A percentile compares a stretch with the other conserved stretches of the same genome.
Evolutionary conservation across 306 rosid species (phyloP).

Genomic region (Benincasa hispida): DNA sequence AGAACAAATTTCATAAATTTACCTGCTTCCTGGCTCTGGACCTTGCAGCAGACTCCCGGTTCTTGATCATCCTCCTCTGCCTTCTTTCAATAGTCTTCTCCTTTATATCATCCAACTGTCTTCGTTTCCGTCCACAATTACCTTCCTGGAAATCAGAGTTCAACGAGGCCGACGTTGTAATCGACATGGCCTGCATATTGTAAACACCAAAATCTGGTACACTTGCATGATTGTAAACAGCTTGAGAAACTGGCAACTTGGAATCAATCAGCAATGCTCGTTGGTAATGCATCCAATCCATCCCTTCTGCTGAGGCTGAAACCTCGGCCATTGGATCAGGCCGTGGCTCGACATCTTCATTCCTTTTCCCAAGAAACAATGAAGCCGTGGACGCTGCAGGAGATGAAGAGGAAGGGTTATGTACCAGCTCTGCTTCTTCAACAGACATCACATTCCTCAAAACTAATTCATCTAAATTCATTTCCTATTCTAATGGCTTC

Average conservation of each 20-base stretch:
- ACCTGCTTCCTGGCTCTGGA: conserved; percentile 65
- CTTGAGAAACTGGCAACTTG: conserved; percentile 5
- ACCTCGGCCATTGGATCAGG: neutral
- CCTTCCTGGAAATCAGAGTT: neutral
- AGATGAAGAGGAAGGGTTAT: neutral
- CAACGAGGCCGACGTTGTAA: neutral
- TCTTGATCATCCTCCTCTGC: conserved; percentile 56
- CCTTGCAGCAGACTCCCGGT: conserved; percentile 59
- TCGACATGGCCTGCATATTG: neutral
- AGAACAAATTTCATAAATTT: neutral
- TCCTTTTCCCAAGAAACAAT: neutral
- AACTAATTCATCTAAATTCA: neutral
- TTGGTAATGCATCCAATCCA: conserved; percentile 4
- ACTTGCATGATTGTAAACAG: neutral
- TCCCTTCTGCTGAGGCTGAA: neutral
- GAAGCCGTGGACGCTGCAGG: neutral
- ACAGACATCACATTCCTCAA: conserved; percentile 1
- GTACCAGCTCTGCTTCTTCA: neutral
- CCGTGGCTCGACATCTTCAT: neutral
- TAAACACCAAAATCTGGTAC: neutral
- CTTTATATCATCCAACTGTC: conserved; percentile 16
- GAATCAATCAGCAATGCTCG: neutral
- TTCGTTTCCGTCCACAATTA: conserved; percentile 10
- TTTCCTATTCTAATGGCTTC: neutral
- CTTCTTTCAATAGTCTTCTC: conserved; percentile 31